These are phyloP conservation scores for Sclerotinia spermophila DNA, from an alignment of 2,329 filamentous ascomycete genomes.

Conservation along the genomic window DNA sequence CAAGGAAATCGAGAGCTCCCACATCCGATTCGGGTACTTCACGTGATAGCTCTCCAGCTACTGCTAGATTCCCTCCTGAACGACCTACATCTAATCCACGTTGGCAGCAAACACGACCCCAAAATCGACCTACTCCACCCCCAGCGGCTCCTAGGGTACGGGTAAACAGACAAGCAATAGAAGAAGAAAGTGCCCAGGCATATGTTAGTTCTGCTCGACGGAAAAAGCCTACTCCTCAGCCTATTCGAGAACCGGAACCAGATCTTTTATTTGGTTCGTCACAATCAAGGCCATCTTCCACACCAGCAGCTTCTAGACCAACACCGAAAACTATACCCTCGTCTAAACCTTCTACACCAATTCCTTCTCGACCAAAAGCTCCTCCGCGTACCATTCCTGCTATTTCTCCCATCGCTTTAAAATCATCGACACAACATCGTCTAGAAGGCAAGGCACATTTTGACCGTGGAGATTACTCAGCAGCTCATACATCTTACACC, in stretches of 20 bases:
- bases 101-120: constrained; percentile 52
- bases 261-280: constrained; percentile 60
- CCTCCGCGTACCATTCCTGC: constrained; percentile 54
- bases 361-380: constrained; percentile 45
- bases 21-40: constrained; percentile 31
- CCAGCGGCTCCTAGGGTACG: constrained; percentile 52
- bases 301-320: constrained; percentile 35
- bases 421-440: constrained; percentile 73
- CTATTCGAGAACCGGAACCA: constrained; percentile 46
- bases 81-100: constrained; percentile 49
- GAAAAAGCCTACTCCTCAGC: constrained; percentile 55
- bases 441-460: constrained; percentile 82
- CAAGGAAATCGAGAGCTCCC: constrained; percentile 35
- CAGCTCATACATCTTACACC: constrained; percentile 79
- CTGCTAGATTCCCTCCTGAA: constrained; percentile 43
- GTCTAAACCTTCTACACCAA: constrained; percentile 44
- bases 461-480: constrained; percentile 88
- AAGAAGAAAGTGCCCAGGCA: constrained; percentile 76
- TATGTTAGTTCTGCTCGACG: constrained; percentile 85
- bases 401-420: constrained; percentile 65
- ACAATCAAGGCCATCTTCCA: constrained; percentile 34
- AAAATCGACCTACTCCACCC: constrained; percentile 24
- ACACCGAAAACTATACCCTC: constrained; percentile 40
- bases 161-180: constrained; percentile 67
- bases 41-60: constrained; percentile 50